Conservation (phyloP, 768 basidiomycete species). For the Boletales sp. region DNA sequence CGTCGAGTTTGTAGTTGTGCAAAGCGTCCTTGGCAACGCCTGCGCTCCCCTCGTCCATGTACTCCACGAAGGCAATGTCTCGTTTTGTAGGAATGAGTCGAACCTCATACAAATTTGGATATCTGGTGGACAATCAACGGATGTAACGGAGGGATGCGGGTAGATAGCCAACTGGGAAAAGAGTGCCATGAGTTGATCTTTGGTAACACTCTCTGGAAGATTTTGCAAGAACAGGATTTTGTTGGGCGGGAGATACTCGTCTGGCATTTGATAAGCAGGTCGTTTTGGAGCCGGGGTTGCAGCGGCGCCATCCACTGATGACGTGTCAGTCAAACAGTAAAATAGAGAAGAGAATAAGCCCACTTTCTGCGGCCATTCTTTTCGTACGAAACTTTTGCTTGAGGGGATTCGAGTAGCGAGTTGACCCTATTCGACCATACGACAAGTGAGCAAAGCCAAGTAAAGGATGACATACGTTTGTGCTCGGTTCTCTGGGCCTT, state of each 20-base stretch:
- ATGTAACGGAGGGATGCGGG: neutral
- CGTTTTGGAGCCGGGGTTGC: constrained; percentile 67
- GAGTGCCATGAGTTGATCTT: constrained; percentile 85
- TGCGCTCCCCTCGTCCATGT: constrained; percentile 87
- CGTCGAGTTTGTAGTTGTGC: constrained; percentile 97
- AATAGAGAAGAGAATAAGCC: neutral
- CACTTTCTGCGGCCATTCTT: constrained; percentile 78
- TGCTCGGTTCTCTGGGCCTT: constrained; percentile 70
- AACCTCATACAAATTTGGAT: constrained; percentile 94
- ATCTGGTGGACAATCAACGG: constrained; percentile 44
- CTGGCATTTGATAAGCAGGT: constrained; percentile 93
- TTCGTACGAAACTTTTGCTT: constrained; percentile 84
- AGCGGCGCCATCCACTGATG: constrained; percentile 63
- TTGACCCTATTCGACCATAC: constrained; percentile 48
- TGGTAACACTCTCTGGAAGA: constrained; percentile 87
- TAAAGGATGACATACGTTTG: constrained; percentile 62
- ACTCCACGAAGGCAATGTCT: constrained; percentile 99
- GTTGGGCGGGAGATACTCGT: constrained; percentile 99
- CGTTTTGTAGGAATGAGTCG: constrained; percentile 97
- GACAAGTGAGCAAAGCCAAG: neutral
- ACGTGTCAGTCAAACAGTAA: neutral
- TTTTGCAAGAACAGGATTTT: constrained; percentile 98
- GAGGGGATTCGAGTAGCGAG: constrained; percentile 86
- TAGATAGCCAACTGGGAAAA: constrained; percentile 76
- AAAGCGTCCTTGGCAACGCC: constrained; percentile 91